These are phyloP conservation scores for Claviceps fusiformis DNA, from an alignment of 2,329 filamentous ascomycete genomes.

Conservation along the genomic window DNA sequence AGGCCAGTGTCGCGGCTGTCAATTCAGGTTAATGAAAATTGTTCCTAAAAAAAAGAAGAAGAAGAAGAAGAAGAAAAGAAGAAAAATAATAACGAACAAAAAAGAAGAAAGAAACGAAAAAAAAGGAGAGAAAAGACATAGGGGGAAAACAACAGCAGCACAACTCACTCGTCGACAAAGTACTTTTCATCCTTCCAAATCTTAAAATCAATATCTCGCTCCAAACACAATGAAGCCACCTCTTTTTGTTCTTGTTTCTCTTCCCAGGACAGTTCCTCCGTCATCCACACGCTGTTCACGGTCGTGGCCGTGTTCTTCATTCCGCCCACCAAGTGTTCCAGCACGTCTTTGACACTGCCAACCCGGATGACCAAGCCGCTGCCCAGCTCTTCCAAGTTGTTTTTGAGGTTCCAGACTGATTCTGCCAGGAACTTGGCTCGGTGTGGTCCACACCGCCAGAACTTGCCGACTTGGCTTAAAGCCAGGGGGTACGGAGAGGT, in stretches of 20 bases:
- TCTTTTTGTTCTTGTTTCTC: constrained; percentile 51
- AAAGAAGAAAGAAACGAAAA: no score
- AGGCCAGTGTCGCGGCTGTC: constrained; percentile 53
- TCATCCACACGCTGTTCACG: constrained; percentile 61
- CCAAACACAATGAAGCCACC: constrained; percentile 38
- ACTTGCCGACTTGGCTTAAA: constrained; percentile 47
- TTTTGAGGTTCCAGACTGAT: constrained; percentile 59
- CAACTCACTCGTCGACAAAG: constrained; percentile 62
- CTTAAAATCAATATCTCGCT: constrained; percentile 44
- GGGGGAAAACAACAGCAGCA: background rate
- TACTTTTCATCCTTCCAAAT: constrained; percentile 66
- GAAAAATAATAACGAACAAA: no score
- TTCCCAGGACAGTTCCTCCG: constrained; percentile 53
- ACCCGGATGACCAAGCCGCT: constrained; percentile 52
- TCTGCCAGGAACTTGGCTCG: constrained; percentile 60
- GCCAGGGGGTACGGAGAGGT: constrained; percentile 57
- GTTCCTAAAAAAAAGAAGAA: no score
- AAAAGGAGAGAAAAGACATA: no score
- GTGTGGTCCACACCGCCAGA: constrained; percentile 63
- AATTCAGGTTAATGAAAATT: background rate
- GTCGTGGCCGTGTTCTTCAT: constrained; percentile 27
- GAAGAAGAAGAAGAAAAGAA: no score
- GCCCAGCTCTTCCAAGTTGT: constrained; percentile 40
- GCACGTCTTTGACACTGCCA: constrained; percentile 45
- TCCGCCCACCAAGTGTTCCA: constrained; percentile 41